phyloP scores from a whole-genome alignment of 768 basidiomycete genomes.

The Podaxis mareebaensis region DNA sequence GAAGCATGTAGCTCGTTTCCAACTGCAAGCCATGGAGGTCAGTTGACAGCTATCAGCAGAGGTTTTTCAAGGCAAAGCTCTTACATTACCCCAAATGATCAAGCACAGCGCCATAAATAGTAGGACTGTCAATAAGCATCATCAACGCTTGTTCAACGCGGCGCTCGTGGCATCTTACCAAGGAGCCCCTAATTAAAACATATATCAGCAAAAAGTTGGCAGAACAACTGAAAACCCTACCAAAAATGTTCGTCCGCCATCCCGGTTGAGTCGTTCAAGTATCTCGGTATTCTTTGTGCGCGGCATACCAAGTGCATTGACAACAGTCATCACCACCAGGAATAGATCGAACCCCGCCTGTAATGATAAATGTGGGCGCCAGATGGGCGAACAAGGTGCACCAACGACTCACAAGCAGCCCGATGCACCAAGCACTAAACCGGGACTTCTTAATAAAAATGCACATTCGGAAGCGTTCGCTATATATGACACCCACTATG shows the following conservation, averaged over 20 bases:
- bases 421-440: not conserved
- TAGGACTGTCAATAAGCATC: not conserved
- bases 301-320: conserved; percentile 10
- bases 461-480: not conserved
- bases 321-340: conserved; percentile 1
- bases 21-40: not conserved
- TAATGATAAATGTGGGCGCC: not conserved
- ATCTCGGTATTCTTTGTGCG: conserved; percentile 7
- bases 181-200: not conserved
- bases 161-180: not conserved
- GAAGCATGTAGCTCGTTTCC: not conserved
- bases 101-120: conserved; percentile 5
- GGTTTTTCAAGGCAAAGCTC: not conserved
- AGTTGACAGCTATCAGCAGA: not conserved
- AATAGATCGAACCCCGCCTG: conserved; percentile 10
- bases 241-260: conserved; percentile 8
- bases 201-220: not conserved
- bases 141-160: not conserved
- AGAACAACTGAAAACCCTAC: not conserved
- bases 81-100: conserved; percentile 13
- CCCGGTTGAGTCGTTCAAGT: conserved; percentile 5
- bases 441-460: not conserved
- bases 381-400: too few relatives aligned
- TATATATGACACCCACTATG: not conserved
- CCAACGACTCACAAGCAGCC: conserved; percentile 1